These are phyloP conservation scores for Saraca asoca DNA, from an alignment of 331 rosid genomes.

Conservation along the genomic window DNA sequence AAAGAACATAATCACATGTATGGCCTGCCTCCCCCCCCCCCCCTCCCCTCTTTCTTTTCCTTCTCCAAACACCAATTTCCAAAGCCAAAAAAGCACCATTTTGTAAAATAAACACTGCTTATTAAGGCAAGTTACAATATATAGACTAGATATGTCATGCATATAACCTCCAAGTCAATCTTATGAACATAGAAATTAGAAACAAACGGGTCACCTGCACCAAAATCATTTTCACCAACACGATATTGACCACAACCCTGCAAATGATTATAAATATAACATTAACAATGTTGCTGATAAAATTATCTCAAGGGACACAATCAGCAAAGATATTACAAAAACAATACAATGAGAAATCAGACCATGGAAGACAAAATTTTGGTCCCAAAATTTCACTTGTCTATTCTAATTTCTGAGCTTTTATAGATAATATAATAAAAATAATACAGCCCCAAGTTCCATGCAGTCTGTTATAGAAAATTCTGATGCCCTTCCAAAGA, in stretches of 20 bases:
- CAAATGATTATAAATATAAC: conserved; percentile 5
- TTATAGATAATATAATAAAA: too few relatives aligned
- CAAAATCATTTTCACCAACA: conserved; percentile 69
- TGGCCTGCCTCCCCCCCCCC: conserved; percentile 26
- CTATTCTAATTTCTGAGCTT: too few relatives aligned
- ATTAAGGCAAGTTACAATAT: conserved; percentile 13
- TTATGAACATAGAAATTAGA: not conserved
- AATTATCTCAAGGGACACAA: conserved; percentile 4
- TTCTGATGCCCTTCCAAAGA: too few relatives aligned
- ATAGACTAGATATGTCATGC: not conserved
- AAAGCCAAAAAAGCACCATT: too few relatives aligned
- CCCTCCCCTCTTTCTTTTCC: not conserved
- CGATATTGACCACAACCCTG: conserved; percentile 89
- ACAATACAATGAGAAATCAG: not conserved
- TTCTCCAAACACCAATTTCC: too few relatives aligned
- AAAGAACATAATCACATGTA: not conserved
- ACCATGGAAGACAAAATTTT: too few relatives aligned
- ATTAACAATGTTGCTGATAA: conserved; percentile 21
- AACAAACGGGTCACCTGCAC: conserved; percentile 63
- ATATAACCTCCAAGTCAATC: conserved; percentile 3
- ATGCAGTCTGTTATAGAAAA: too few relatives aligned
- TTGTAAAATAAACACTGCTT: not conserved
- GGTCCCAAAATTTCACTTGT: too few relatives aligned
- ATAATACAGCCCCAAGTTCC: too few relatives aligned
- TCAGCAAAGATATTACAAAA: not conserved